Evolutionary conservation across 306 rosid species (phyloP).

Genomic region (Hippophae rhamnoides): DNA sequence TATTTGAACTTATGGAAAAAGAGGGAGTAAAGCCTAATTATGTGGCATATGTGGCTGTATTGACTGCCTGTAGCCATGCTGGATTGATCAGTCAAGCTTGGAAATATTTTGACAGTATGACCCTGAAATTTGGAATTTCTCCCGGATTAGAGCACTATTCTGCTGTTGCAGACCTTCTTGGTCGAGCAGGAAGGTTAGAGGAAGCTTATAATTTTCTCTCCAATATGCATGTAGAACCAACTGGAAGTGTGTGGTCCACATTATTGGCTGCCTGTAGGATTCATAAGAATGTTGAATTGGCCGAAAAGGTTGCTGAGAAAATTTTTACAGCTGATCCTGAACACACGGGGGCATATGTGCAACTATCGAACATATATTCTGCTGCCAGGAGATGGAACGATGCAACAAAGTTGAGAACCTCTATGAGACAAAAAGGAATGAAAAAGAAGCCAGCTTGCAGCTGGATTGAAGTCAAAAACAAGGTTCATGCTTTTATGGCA

Average conservation of each 20-base stretch:
- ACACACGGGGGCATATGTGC: conserved; percentile 59
- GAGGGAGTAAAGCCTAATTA: conserved; percentile 53
- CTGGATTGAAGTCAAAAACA: conserved; percentile 77
- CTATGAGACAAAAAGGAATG: conserved; percentile 49
- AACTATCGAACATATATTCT: conserved; percentile 64
- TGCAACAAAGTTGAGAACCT: conserved; percentile 55
- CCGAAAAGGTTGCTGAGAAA: conserved; percentile 61
- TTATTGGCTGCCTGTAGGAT: conserved; percentile 84
- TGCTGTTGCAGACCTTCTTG: conserved; percentile 80
- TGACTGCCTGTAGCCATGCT: conserved; percentile 82
- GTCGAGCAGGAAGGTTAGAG: conserved; percentile 76
- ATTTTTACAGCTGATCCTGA: conserved; percentile 49
- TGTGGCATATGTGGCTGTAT: conserved; percentile 64
- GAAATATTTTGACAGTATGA: conserved; percentile 36
- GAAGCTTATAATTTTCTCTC: conserved; percentile 65
- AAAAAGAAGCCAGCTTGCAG: conserved; percentile 83
- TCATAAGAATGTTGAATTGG: conserved; percentile 66
- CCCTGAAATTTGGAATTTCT: conserved; percentile 24
- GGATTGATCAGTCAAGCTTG: conserved; percentile 75
- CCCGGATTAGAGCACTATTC: conserved; percentile 84
- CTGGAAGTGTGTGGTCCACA: conserved; percentile 77
- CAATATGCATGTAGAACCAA: conserved; percentile 44
- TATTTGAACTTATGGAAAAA: conserved; percentile 60
- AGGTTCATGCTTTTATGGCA: conserved; percentile 58
- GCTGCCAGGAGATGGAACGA: conserved; percentile 75